Percentiles rank a stretch among this genome's conserved stretches.
Conservation (phyloP, 768 basidiomycete species). For the Mycena haematopus region DNA sequence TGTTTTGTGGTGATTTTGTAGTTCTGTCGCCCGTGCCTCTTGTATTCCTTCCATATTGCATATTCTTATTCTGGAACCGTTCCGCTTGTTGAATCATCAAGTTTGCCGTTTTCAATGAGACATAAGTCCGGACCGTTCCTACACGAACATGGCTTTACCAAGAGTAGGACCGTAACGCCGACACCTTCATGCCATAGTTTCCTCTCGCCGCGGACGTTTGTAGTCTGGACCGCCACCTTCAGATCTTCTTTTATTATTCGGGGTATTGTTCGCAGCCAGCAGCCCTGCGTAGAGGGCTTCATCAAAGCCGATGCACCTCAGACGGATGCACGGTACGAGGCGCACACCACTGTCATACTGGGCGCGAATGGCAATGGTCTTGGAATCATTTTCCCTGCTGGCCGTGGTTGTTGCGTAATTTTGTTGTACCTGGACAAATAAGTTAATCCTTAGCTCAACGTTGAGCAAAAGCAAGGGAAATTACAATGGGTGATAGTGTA, state of each 20-base stretch:
- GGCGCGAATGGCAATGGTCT: constrained; percentile 35
- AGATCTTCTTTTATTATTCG: neutral
- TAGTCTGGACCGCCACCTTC: neutral
- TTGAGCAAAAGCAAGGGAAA: constrained; percentile 18
- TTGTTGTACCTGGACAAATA: constrained; percentile 2
- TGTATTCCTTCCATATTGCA: no score
- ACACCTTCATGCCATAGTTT: neutral
- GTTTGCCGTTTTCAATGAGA: no score
- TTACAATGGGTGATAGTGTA: constrained; percentile 46
- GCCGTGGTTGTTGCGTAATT: constrained; percentile 44
- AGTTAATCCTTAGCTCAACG: neutral
- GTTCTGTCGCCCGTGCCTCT: no score
- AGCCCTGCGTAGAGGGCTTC: constrained; percentile 44
- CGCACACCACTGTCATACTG: constrained; percentile 53
- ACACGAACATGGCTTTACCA: neutral
- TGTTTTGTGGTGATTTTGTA: no score
- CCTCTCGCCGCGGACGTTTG: constrained; percentile 10
- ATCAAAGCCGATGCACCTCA: constrained; percentile 54
- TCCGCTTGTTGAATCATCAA: no score
- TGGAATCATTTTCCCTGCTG: constrained; percentile 39
- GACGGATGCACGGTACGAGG: constrained; percentile 54
- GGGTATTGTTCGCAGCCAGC: neutral
- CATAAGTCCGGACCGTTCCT: neutral
- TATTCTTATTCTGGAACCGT: no score
- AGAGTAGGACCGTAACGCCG: constrained; percentile 7